Conservation (phyloP, 345 rosid genomes). For the Rhodomyrtus tomentosa region DNA sequence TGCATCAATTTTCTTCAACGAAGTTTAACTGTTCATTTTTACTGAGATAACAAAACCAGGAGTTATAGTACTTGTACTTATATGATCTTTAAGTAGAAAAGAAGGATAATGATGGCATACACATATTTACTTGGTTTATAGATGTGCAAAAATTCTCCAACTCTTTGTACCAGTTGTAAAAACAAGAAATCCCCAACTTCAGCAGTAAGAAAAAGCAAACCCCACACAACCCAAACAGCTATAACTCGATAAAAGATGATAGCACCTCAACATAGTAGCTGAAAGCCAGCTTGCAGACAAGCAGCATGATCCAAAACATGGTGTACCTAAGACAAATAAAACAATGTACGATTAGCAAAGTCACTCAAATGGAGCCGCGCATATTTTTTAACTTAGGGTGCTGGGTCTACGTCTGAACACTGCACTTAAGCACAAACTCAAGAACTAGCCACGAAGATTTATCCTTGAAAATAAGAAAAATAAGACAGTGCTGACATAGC, state of each 20-base stretch:
- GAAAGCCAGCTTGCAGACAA: constrained; percentile 89
- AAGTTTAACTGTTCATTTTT: not conserved
- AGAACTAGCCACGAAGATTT: not conserved
- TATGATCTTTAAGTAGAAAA: not conserved
- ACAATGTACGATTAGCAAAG: not conserved
- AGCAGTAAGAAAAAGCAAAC: not conserved
- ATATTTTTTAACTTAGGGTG: not conserved
- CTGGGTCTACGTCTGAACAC: not conserved
- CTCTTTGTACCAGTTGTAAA: not conserved
- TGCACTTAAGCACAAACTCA: not conserved
- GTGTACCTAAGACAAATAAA: constrained; percentile 48
- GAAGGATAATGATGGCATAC: not conserved
- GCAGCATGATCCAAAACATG: constrained; percentile 79
- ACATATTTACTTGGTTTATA: not conserved
- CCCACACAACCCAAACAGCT: not conserved
- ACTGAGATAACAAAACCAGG: not conserved
- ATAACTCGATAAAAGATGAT: not conserved
- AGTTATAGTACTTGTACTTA: not conserved
- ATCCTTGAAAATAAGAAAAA: not conserved
- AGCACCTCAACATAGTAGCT: constrained; percentile 97
- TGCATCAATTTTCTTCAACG: not conserved
- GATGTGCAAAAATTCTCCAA: not conserved
- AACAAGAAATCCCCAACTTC: not conserved
- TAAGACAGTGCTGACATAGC: not conserved
- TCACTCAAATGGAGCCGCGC: not conserved